Base-by-base conservation (phyloP, 2,329 filamentous ascomycete genomes). In the Alternaria ventricosa region DNA sequence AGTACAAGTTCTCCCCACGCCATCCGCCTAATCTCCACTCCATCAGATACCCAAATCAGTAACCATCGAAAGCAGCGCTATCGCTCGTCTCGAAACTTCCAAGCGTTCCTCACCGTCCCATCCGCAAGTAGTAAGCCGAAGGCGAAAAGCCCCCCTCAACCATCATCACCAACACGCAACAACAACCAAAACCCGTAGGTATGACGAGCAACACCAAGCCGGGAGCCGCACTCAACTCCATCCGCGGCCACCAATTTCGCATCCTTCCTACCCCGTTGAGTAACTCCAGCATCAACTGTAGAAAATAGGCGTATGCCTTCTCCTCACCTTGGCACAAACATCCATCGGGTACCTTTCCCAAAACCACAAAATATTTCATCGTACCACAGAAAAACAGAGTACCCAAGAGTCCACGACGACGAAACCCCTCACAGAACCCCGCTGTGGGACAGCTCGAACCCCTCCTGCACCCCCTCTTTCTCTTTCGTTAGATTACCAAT, bases 241-340 rank as follows among this genome's bases (percentile, higher is more conserved):
- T 47, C 13, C 41, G 18, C 28, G 22, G 1, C 15, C 27, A 28
- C 20, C 25, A 5, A 7, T n/a, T 7, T 45, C 18, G n/a, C 45
- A 47, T 41, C 33, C 51, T 49, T 46, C 55, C 50, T 64, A 57
- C 64, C 64, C 6, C 12, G 28, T 57, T 20, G 23, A 61, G 64
- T 58, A 66, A 63, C 11, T 61, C 22, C 7, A 7, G 15, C 30
- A n/a, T 12, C 43, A 43, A 10, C 28, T 23, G 50, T 63, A 28
- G 60, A 63, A 60, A 60, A 63, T 55, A 63, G 56, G 60, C 36
- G 55, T 50, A 44, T 33, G 23, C 27, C 43, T 63, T 63, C 55
- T 63, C 56, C 55, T 63, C 60, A 59, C 55, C 55, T 63, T 57
- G 41, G 36, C 41, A 28, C 10, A 41, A 25, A 33, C 18, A 46